Evolutionary conservation across 306 rosid species (phyloP).

Genomic region (Begonia peltatifolia): DNA sequence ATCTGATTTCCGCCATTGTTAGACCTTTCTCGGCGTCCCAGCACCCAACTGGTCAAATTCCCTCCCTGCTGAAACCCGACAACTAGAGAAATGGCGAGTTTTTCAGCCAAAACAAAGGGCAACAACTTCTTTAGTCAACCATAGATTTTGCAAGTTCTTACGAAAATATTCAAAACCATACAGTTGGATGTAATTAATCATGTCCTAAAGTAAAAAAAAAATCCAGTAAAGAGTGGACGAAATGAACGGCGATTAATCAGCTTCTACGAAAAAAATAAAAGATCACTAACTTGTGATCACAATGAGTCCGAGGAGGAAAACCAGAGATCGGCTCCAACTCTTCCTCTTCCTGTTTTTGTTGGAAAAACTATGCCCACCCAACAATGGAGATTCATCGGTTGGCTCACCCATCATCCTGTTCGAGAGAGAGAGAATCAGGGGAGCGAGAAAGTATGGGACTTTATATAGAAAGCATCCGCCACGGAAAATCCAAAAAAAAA

Average conservation of each 20-base stretch:
- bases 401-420: neutral
- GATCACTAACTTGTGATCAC: neutral
- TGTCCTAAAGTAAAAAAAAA: too few species aligned
- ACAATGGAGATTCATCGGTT: neutral
- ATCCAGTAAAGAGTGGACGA: too few species aligned
- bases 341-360: neutral
- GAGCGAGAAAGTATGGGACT: neutral
- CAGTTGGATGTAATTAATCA: too few species aligned
- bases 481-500: too few species aligned
- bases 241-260: too few species aligned
- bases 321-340: neutral
- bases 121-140: too few species aligned
- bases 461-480: too few species aligned
- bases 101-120: too few species aligned
- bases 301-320: constrained; percentile 1
- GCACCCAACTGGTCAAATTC: constrained; percentile 15
- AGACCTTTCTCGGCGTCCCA: constrained; percentile 6
- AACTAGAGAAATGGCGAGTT: constrained; percentile 16
- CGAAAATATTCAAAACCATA: too few species aligned
- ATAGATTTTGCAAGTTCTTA: too few species aligned
- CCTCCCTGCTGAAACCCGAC: constrained; percentile 26
- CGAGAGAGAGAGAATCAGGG: neutral
- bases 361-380: neutral
- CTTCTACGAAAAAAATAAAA: neutral
- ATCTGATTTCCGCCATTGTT: constrained; percentile 2